Base-by-base conservation (phyloP, 2,329 filamentous ascomycete species). In the Ceratocystis alfenasii region DNA sequence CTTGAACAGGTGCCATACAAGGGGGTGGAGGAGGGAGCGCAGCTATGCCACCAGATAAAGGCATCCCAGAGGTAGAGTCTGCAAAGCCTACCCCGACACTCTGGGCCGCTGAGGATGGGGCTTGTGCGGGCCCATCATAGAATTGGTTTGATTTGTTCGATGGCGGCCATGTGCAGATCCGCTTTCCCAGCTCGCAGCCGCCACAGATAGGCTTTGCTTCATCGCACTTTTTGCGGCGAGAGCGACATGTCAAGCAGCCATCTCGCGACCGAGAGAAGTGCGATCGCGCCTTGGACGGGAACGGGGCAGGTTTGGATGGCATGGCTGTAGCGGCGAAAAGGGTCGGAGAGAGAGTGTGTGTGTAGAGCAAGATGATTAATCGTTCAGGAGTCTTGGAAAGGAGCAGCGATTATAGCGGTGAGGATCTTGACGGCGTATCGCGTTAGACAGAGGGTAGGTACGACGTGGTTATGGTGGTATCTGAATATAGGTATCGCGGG, bases 171-270 rank as follows among this genome's bases (percentile, higher is more conserved):
- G 59, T 65, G 28, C 68, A 70, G 22, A 63, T 68, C 15, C 73
- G 68, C n/a, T 68, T 68, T 63, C 72, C 73, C 22, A 71, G 70
- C 45, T 69, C 69, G 50, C 76, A 78, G 63, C 75, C 74, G 41
- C 73, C 72, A 68, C 77, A 79, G 53, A 73, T 73, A 1, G 77
- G 77, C 68, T 77, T 78, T 8, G 70, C 71, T 70, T 79, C 78
- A 67, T 79, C 77, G 70, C 77, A 79, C 70, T 79, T 79, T 73
- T 79, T 79, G 72, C 79, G 78, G 57, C 77, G 75, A 30, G 73
- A 73, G 69, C 78, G 77, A 70, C 77, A 79, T 68, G 77, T 78
- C 63, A 77, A 68, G 69, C 77, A 79, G 12, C 77, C 77, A 41
- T 74, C 73, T 15, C 68, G 66, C 17, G 66, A 68, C 7, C 66